Evolutionary conservation across 495 filamentous ascomycete genomes (phyloP), one percentile per base, ranked within the genome.

Genomic region (Xylaria palmicola): DNA sequence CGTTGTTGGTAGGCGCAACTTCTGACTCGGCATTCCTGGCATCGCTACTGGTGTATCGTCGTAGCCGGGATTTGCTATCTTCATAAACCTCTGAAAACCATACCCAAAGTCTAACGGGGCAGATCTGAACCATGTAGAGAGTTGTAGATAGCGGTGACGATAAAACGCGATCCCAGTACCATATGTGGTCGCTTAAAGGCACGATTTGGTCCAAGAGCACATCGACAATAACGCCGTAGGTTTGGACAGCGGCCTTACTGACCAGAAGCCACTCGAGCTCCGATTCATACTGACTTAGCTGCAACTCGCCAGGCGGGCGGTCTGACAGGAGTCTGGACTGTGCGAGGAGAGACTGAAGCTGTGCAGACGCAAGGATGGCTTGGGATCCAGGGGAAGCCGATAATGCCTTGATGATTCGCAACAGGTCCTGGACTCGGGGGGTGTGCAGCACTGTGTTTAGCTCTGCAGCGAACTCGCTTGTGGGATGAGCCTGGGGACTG

Each of bases 131-230:
- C 0, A 88, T 85, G 70, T 96, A 96, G 1, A 96, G 62, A 20
- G 84, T 85, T 53, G 86, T 90, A 63, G 86, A 86, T 56, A 83
- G 78, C 37, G 87, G 83, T 12, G 90, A 93, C 1, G 83, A 81
- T 41, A 94, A 73, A 1, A 96, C 81, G 56, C 92, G 86, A 60
- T 96, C 89, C 94, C 94, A 98, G 68, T 98, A 98, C 75, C 85
- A 88, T 37, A 95, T 88, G 67, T 97, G 91, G 41, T 94, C 86
- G 55, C 84, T 86, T 8, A 98, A 66, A 0, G 85, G 84, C n/a
- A 94, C 84, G 15, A 90, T 91, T 62, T 92, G 87, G 29, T 92
- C 86, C 5, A 97, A 75, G 1, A 98, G 77, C 0, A 81, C 82
- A 62, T 85, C 83, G 62, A 97, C 73, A 15, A 93, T 75, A 17